Evolutionary conservation across 441 rosid genomes (phyloP), one percentile per base, ranked within the genome.

Genomic region (Jatropha multifida): DNA sequence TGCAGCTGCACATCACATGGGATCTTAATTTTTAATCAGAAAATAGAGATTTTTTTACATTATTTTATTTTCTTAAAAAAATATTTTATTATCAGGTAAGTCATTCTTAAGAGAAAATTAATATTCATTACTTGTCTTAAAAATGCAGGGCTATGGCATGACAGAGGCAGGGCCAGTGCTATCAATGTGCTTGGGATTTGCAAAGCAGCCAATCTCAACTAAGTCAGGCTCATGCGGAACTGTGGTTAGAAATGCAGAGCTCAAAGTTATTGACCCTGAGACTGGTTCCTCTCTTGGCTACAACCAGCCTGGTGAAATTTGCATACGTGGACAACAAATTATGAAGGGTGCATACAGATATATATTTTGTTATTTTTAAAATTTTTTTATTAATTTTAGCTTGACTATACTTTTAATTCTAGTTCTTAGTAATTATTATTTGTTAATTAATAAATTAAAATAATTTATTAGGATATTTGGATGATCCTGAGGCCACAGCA

Each of bases 131-230:
- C 6, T 42, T 42, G 46, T 42, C 9, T 42, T 5, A 42, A 42
- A 42, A 42, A 42, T 42, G 46, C 59, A 88, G 99, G 99, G 99
- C 5, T 94, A 94, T 76, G 99, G 99, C n/a, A 94, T 94, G 99
- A 94, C 99, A 14, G 99, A 94, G 78, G 99, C 99, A 2, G 99
- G 97, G 26, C 97, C 99, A 4, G 98, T 94, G 58, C 74, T 94
- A 63, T 86, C 99, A 40, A 94, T 94, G 97, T 86, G 97, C 81
- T 80, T 89, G 51, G 97, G 80, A 23, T 94, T 92, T 61, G 97
- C 99, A 7, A 94, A 86, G 85, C 89, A 93, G 15, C 90, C 99
- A 0, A 85, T 86, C 10, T 88, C 87, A 11, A 86, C 93, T 38
- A 94, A 94, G 81, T 88, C 97, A 1, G 99, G 99, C 0, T 89